A percentile compares a stretch with the other conserved stretches of the same genome.
These are phyloP conservation scores for Pterocarpus macrocarpus DNA, from an alignment of 306 rosid species.

Conservation along the genomic window DNA sequence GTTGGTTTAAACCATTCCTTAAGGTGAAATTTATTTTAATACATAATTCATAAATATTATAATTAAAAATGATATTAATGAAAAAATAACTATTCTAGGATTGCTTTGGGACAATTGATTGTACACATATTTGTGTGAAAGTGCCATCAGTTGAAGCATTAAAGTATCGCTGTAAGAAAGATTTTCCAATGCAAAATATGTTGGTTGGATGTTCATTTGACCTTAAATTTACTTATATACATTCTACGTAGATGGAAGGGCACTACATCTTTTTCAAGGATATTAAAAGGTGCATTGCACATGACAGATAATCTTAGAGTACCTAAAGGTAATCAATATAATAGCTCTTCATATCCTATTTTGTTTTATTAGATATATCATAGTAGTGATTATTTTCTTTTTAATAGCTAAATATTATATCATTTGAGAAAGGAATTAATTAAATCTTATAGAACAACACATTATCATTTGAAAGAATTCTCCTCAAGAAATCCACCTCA, in stretches of 20 bases:
- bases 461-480: too few relatives aligned
- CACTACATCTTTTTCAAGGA: too few relatives aligned
- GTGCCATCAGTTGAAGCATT: background rate
- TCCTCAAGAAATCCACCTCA: too few relatives aligned
- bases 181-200: background rate
- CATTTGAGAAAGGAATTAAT: background rate
- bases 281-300: too few relatives aligned
- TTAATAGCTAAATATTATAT: background rate
- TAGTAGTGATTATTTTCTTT: background rate
- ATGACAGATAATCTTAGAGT: too few relatives aligned
- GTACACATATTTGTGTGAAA: background rate
- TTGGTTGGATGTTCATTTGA: background rate
- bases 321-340: too few relatives aligned
- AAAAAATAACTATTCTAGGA: background rate
- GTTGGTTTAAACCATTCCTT: too few relatives aligned
- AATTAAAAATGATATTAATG: too few relatives aligned
- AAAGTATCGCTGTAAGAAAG: background rate
- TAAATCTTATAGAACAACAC: background rate
- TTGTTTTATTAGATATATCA: too few relatives aligned
- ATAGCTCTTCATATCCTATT: too few relatives aligned
- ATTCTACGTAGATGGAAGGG: background rate
- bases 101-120: background rate
- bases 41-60: too few relatives aligned
- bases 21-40: too few relatives aligned
- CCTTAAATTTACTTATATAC: background rate